These are phyloP conservation scores for Withania somnifera DNA, from an alignment of 305 asterid genomes.

Conservation along the genomic window DNA sequence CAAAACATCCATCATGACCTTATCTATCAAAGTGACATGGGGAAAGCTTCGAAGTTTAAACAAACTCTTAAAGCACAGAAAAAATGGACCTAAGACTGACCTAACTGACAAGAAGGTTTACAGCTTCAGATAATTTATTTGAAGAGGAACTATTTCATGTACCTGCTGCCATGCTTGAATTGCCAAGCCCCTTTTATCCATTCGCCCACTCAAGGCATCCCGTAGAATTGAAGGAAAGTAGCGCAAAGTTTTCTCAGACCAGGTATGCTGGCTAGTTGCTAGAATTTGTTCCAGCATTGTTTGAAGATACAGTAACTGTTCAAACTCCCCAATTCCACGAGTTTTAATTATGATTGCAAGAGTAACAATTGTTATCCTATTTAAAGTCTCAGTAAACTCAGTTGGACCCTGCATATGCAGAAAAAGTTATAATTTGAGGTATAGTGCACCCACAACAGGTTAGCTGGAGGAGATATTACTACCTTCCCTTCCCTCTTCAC, in stretches of 20 bases:
- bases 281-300: constrained; percentile 92
- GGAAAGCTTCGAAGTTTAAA: not conserved
- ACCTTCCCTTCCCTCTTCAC: constrained; percentile 99
- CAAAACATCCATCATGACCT: not conserved
- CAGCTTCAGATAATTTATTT: not conserved
- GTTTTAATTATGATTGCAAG: constrained; percentile 92
- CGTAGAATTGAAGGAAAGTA: constrained; percentile 79
- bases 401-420: constrained; percentile 79
- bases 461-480: constrained; percentile 12
- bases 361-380: constrained; percentile 68
- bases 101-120: not conserved
- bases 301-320: constrained; percentile 77
- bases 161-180: constrained; percentile 98
- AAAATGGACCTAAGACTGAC: not conserved
- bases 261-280: constrained; percentile 92
- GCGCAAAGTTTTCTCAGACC: constrained; percentile 97
- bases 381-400: constrained; percentile 90
- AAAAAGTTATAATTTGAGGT: constrained; percentile 6
- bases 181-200: constrained; percentile 75
- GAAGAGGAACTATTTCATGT: constrained; percentile 8
- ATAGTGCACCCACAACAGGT: not conserved
- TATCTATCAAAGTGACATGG: not conserved
- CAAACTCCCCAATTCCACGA: constrained; percentile 94
- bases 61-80: not conserved
- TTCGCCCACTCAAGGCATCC: constrained; percentile 76